Evolutionary conservation across 306 rosid species (phyloP).

Genomic region (Sechiopsis laciniata): DNA sequence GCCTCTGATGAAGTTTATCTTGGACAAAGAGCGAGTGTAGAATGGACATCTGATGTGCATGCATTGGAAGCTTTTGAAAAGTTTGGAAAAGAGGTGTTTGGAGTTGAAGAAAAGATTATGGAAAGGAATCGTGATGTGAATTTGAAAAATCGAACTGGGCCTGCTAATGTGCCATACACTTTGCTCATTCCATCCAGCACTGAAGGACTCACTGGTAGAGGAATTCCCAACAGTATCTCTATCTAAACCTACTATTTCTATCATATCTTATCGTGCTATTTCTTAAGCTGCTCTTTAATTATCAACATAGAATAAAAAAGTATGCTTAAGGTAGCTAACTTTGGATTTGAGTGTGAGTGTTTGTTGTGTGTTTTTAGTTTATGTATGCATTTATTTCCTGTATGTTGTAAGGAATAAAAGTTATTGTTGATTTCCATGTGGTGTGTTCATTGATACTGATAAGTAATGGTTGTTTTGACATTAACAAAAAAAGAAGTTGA

Average conservation of each 20-base stretch:
- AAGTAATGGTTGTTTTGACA: too few species aligned
- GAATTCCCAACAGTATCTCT: slow-evolving; percentile 69
- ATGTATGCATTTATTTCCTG: too few species aligned
- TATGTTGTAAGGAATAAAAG: too few species aligned
- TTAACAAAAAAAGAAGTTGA: too few species aligned
- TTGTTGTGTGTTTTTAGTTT: too few species aligned
- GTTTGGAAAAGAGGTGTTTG: slow-evolving; percentile 43
- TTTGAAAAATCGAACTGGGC: slow-evolving; percentile 49
- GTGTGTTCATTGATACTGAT: too few species aligned
- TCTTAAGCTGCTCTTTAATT: too few species aligned
- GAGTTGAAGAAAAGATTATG: slow-evolving; percentile 33
- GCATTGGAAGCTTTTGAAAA: slow-evolving; percentile 43
- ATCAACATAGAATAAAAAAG: too few species aligned
- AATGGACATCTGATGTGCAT: slow-evolving; percentile 58
- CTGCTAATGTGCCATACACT: slow-evolving; percentile 55
- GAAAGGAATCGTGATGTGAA: slow-evolving; percentile 44
- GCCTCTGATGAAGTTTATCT: slow-evolving; percentile 73
- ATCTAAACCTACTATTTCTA: slow-evolving; percentile 2
- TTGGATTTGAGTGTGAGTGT: too few species aligned
- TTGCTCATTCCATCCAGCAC: slow-evolving; percentile 50
- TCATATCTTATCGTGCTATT: too few species aligned
- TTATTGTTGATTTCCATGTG: too few species aligned
- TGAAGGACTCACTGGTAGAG: slow-evolving; percentile 56
- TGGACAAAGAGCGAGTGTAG: slow-evolving; percentile 49
- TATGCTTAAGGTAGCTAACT: too few species aligned